phyloP scores from a whole-genome alignment of 1,284 basidiomycete species.

The Fomitiporia mediterranea region DNA sequence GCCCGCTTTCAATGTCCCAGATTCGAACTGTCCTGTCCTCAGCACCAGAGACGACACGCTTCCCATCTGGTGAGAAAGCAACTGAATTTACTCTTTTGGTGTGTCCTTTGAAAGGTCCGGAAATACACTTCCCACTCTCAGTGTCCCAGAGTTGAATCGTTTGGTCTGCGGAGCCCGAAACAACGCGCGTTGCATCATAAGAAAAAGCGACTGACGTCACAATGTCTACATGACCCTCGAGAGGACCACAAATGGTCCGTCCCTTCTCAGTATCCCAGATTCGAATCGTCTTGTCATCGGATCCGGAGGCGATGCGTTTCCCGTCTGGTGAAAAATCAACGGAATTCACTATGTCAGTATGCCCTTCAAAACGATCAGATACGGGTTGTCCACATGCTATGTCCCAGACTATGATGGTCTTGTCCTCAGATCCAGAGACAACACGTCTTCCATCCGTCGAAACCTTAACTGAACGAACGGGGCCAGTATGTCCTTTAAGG shows the following conservation, averaged over 20 bases:
- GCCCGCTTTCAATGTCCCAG: too few relatives aligned
- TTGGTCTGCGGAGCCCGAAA: neutral
- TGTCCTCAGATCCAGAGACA: constrained; percentile 80
- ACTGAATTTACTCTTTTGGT: neutral
- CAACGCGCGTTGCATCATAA: neutral
- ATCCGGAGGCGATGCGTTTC: too few relatives aligned
- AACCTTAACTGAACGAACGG: neutral
- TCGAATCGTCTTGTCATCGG: too few relatives aligned
- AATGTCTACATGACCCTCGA: constrained; percentile 67
- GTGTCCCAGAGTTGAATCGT: neutral
- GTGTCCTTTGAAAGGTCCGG: neutral
- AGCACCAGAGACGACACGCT: too few relatives aligned
- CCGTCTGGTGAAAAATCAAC: too few relatives aligned
- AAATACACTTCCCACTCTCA: too few relatives aligned
- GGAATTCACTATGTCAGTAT: too few relatives aligned
- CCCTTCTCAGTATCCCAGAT: constrained; percentile 78
- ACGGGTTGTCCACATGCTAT: too few relatives aligned
- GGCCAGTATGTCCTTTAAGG: neutral
- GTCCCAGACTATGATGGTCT: too few relatives aligned
- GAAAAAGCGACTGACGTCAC: constrained; percentile 73
- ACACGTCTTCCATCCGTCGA: constrained; percentile 32
- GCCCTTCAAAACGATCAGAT: too few relatives aligned
- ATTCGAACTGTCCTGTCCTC: too few relatives aligned
- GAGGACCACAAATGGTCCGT: constrained; percentile 49
- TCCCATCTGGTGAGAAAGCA: too few relatives aligned